Percentiles rank a stretch among this genome's conserved stretches.
phyloP scores from a whole-genome alignment of 2,329 filamentous ascomycete species.

The Aspergillus unguis region DNA sequence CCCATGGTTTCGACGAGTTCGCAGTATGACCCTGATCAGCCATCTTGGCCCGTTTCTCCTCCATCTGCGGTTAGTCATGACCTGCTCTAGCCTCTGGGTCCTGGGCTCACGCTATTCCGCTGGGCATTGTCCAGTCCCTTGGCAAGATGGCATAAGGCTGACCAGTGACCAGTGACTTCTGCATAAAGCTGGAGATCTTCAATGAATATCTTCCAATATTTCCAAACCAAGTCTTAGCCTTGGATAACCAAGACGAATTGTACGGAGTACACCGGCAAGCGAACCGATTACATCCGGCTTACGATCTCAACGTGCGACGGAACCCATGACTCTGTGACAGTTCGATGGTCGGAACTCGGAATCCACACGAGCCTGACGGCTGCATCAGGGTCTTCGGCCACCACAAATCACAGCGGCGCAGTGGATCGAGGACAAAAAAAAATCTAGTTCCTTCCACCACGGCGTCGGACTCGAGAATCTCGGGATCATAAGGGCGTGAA shows the following conservation, averaged over 20 bases:
- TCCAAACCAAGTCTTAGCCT: neutral
- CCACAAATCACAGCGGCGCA: conserved; percentile 1
- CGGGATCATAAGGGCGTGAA: too few species aligned
- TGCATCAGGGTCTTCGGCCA: conserved; percentile 1
- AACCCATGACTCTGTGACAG: neutral
- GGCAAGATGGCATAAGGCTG: conserved; percentile 9
- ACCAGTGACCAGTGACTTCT: neutral
- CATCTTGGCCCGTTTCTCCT: neutral
- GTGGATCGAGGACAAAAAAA: neutral
- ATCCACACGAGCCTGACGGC: neutral
- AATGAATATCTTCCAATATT: neutral
- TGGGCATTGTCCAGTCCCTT: conserved; percentile 4
- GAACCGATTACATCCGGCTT: too few species aligned
- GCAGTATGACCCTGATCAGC: neutral
- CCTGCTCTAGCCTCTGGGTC: neutral
- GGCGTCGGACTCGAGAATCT: too few species aligned
- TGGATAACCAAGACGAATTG: neutral
- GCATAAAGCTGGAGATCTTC: neutral
- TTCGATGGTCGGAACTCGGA: neutral
- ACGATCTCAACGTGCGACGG: too few species aligned
- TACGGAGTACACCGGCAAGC: neutral
- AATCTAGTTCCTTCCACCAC: too few species aligned
- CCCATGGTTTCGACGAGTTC: too few species aligned
- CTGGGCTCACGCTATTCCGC: neutral
- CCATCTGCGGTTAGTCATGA: conserved; percentile 1